phyloP scores from a whole-genome alignment of 1,284 basidiomycete species.

The Apiotrichum montevideense region DNA sequence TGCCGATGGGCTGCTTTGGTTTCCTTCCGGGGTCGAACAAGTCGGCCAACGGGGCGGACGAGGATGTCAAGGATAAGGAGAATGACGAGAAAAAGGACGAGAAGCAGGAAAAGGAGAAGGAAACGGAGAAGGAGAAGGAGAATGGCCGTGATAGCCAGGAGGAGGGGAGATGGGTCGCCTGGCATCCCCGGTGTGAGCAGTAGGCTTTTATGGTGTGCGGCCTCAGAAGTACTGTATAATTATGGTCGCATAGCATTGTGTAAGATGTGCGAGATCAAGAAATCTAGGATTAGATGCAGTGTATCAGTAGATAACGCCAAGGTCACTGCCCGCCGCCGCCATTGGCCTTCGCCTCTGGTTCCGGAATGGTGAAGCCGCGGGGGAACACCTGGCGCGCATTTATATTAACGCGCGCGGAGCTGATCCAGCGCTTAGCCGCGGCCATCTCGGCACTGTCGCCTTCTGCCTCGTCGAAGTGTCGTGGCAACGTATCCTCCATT shows the following conservation, averaged over 20 bases:
- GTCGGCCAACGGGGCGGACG: background rate
- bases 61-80: background rate
- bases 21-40: background rate
- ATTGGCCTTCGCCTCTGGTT: too few relatives aligned
- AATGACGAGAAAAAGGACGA: background rate
- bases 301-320: too few relatives aligned
- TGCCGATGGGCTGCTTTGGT: slow-evolving; percentile 2
- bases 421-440: slow-evolving; percentile 56
- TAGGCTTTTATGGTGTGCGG: background rate
- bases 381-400: slow-evolving; percentile 74
- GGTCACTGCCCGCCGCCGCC: too few relatives aligned
- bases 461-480: slow-evolving; percentile 50
- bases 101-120: background rate
- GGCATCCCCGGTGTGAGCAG: slow-evolving; percentile 1
- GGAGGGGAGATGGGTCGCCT: background rate
- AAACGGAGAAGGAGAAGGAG: background rate
- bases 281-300: too few relatives aligned
- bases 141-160: slow-evolving; percentile 62
- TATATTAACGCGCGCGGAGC: slow-evolving; percentile 60
- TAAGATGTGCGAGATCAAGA: too few relatives aligned
- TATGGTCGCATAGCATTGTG: too few relatives aligned
- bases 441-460: slow-evolving; percentile 27
- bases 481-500: slow-evolving; percentile 67
- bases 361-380: slow-evolving; percentile 21
- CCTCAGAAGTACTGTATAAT: background rate